Evolutionary conservation across 2,329 filamentous ascomycete genomes (phyloP).

Genomic region (Tolypocladium tropicale): DNA sequence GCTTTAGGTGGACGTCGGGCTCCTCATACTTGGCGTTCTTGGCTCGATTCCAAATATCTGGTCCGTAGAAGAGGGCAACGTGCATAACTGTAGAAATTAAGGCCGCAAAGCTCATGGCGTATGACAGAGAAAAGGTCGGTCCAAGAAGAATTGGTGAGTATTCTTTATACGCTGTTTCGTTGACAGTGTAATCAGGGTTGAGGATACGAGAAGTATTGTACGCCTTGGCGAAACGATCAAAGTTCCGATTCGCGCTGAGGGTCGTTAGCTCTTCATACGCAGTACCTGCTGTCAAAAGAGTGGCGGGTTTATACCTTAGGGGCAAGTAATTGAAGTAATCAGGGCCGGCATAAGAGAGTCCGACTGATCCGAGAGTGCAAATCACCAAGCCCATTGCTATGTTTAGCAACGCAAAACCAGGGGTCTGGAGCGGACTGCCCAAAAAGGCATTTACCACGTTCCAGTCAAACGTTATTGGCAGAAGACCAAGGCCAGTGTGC

Average conservation of each 20-base stretch:
- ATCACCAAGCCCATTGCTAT: constrained; percentile 43
- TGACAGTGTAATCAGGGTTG: constrained; percentile 37
- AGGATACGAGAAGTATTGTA: constrained; percentile 50
- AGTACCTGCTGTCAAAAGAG: not conserved
- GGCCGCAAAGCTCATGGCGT: constrained; percentile 47
- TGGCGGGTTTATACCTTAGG: constrained; percentile 13
- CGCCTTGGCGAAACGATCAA: constrained; percentile 46
- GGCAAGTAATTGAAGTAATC: constrained; percentile 47
- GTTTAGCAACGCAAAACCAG: constrained; percentile 51
- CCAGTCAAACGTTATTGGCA: constrained; percentile 61
- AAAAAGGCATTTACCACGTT: constrained; percentile 46
- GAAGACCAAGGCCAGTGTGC: constrained; percentile 46
- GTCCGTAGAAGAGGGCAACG: constrained; percentile 39
- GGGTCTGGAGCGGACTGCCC: constrained; percentile 45
- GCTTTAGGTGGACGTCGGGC: constrained; percentile 38
- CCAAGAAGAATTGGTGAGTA: constrained; percentile 48
- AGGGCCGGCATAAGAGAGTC: constrained; percentile 38
- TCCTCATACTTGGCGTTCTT: constrained; percentile 26
- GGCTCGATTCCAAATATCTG: constrained; percentile 30
- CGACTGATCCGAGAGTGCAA: constrained; percentile 38
- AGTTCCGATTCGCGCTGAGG: constrained; percentile 40
- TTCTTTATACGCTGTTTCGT: constrained; percentile 42
- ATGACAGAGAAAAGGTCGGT: constrained; percentile 43
- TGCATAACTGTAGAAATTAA: constrained; percentile 43
- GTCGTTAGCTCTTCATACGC: too few species aligned